Percentiles rank a stretch among this genome's conserved stretches.
Evolutionary conservation across 768 basidiomycete genomes (phyloP).

Genomic region (Tylopilus rubrobrunneus): DNA sequence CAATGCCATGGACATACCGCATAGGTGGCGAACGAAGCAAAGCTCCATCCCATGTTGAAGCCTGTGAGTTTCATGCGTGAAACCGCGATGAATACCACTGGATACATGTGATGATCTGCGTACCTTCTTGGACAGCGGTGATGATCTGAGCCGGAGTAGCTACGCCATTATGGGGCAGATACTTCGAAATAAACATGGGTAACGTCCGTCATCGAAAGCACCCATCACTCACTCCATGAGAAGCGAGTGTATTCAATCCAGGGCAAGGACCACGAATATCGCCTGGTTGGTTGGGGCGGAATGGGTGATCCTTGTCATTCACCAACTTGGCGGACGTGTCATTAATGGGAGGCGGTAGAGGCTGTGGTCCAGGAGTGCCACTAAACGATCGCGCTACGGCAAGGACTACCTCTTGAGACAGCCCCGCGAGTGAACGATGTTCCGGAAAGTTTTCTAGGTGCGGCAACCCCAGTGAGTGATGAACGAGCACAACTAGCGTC

Average conservation of each 20-base stretch:
- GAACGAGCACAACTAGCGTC: background rate
- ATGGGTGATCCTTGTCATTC: slow-evolving; percentile 18
- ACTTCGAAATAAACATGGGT: slow-evolving; percentile 4
- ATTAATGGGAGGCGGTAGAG: slow-evolving; percentile 17
- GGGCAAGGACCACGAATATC: slow-evolving; percentile 26
- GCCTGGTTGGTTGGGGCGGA: background rate
- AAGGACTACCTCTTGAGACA: slow-evolving; percentile 4
- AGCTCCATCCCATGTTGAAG: slow-evolving; percentile 22
- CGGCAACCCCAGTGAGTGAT: slow-evolving; percentile 3
- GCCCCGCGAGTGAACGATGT: slow-evolving; percentile 12
- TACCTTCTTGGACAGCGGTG: slow-evolving; percentile 21
- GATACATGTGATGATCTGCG: background rate
- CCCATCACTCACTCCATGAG: slow-evolving; percentile 20
- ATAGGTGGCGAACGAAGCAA: slow-evolving; percentile 22
- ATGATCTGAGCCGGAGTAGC: slow-evolving; percentile 23
- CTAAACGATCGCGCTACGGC: slow-evolving; percentile 9
- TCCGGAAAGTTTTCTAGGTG: slow-evolving; percentile 13
- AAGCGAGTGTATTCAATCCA: slow-evolving; percentile 23
- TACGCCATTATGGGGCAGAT: slow-evolving; percentile 18
- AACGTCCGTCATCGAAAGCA: background rate
- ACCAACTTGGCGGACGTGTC: slow-evolving; percentile 23
- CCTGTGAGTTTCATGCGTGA: slow-evolving; percentile 2
- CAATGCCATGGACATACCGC: slow-evolving; percentile 5
- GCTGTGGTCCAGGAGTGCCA: slow-evolving; percentile 19
- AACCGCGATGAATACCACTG: background rate